A percentile compares a stretch with the other conserved stretches of the same genome.
phyloP scores from a whole-genome alignment of 75 land plant species.

The Chamaecyparis obtusa region DNA sequence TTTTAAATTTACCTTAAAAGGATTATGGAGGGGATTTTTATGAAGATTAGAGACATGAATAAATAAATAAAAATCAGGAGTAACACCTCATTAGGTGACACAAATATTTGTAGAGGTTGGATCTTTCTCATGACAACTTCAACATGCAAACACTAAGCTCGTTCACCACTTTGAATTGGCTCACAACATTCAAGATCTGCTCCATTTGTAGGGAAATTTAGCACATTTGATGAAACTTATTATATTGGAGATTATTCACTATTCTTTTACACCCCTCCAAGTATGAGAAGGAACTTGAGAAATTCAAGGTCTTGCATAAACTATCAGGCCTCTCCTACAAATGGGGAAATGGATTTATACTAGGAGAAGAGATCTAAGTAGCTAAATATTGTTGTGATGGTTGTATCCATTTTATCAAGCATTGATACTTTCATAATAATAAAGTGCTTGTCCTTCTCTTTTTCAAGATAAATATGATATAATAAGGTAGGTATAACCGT shows the following conservation, averaged over 20 bases:
- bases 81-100: conserved; percentile 33
- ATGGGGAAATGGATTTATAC: too few species aligned
- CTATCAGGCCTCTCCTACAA: background rate
- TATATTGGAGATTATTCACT: conserved; percentile 52
- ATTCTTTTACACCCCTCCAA: conserved; percentile 10
- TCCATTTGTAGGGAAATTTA: conserved; percentile 47
- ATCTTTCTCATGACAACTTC: conserved; percentile 69
- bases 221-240: conserved; percentile 50
- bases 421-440: background rate
- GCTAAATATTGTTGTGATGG: background rate
- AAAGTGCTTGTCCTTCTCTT: background rate
- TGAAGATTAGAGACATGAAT: too few species aligned
- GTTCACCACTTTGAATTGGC: conserved; percentile 33
- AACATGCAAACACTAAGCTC: conserved; percentile 48
- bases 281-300: background rate
- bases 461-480: background rate
- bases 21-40: too few species aligned
- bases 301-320: background rate
- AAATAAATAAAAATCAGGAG: too few species aligned
- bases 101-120: conserved; percentile 55
- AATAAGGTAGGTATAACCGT: background rate
- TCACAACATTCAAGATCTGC: conserved; percentile 50
- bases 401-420: background rate
- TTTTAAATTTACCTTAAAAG: too few species aligned
- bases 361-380: background rate